Conservation (phyloP, 345 rosid species). For the Physaria fendleri region DNA sequence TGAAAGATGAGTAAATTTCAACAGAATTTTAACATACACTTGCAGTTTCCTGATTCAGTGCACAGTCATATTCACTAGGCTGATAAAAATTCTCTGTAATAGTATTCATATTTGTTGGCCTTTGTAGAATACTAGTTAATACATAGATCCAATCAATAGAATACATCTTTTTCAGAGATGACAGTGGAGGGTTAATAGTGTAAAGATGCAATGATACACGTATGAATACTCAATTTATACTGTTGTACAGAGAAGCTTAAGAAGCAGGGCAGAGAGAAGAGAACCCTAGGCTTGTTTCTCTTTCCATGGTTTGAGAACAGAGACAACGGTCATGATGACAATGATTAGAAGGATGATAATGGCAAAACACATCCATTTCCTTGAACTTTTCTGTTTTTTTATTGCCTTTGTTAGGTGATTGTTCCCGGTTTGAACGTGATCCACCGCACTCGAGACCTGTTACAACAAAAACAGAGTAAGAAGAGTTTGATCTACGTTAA, state of each 20-base stretch:
- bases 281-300: slow-evolving; percentile 53
- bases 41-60: neutral
- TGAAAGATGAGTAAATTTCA: slow-evolving; percentile 19
- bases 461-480: neutral
- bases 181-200: neutral
- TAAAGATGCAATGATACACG: slow-evolving; percentile 8
- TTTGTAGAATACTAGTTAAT: neutral
- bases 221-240: slow-evolving; percentile 18
- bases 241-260: slow-evolving; percentile 19
- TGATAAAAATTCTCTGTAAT: neutral
- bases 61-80: neutral
- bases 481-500: too few species aligned
- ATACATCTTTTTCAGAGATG: slow-evolving; percentile 13
- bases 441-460: slow-evolving; percentile 87
- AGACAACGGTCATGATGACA: slow-evolving; percentile 52
- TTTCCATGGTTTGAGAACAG: slow-evolving; percentile 76
- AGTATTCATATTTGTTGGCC: neutral
- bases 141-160: slow-evolving; percentile 12
- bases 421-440: slow-evolving; percentile 87
- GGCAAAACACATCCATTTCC: slow-evolving; percentile 95
- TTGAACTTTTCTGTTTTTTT: slow-evolving; percentile 60
- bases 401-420: slow-evolving; percentile 62
- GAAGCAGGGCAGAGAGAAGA: slow-evolving; percentile 3
- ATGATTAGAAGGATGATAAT: slow-evolving; percentile 77
- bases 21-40: neutral